phyloP scores from a whole-genome alignment of 768 basidiomycete genomes.

The Pleurotus cornucopiae region DNA sequence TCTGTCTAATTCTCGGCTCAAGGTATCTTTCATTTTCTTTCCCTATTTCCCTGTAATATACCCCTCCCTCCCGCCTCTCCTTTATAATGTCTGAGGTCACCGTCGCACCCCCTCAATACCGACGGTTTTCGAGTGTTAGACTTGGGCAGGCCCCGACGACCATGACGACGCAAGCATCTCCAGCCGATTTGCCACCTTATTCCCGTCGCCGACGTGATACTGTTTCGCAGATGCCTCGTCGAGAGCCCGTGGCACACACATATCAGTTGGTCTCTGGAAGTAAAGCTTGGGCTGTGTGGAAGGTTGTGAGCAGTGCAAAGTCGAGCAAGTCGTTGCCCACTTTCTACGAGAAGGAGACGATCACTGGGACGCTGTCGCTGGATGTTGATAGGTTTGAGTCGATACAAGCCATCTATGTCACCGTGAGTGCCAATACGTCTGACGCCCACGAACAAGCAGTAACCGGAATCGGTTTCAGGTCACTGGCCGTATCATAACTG shows the following conservation, averaged over 20 bases:
- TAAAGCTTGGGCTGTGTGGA: conserved; percentile 44
- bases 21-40: conserved; percentile 12
- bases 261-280: conserved; percentile 27
- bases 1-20: neutral
- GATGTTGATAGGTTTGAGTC: conserved; percentile 48
- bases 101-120: conserved; percentile 45
- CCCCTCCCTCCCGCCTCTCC: conserved; percentile 23
- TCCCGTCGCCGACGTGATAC: conserved; percentile 10
- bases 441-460: neutral
- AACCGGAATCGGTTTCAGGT: conserved; percentile 24
- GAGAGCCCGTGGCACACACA: conserved; percentile 13
- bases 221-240: neutral
- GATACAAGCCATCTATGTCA: conserved; percentile 42
- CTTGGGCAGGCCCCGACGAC: conserved; percentile 43
- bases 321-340: conserved; percentile 43
- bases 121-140: conserved; percentile 41
- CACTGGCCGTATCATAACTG: conserved; percentile 49
- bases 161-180: conserved; percentile 7
- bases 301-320: conserved; percentile 37
- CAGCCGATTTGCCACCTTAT: conserved; percentile 16
- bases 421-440: conserved; percentile 24
- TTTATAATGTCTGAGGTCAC: conserved; percentile 26
- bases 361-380: conserved; percentile 43
- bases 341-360: conserved; percentile 51
- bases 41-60: conserved; percentile 1